These are phyloP conservation scores for Sideroxylon spinosum DNA, from an alignment of 179 eudicot genomes.

Conservation along the genomic window DNA sequence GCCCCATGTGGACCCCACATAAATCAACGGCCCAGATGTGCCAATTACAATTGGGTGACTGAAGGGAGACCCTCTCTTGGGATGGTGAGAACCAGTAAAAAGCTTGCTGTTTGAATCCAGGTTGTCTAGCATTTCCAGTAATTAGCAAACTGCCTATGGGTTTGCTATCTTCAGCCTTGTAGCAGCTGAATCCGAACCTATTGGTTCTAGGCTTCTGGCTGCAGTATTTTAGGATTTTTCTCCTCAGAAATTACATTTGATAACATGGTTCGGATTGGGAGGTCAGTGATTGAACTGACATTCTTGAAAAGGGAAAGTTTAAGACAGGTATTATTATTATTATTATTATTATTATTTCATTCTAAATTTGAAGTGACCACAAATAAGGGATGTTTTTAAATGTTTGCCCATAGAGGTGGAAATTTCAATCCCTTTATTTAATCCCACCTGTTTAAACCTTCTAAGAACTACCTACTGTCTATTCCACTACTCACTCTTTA, in stretches of 20 bases:
- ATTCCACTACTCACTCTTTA: no score
- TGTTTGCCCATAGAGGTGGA: neutral
- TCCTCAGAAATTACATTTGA: neutral
- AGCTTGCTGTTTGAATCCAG: neutral
- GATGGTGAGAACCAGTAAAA: neutral
- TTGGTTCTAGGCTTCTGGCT: neutral
- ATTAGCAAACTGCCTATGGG: neutral
- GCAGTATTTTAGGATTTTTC: neutral
- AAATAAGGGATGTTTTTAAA: neutral
- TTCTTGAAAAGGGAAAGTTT: neutral
- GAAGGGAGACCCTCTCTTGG: no score
- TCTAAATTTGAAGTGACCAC: neutral
- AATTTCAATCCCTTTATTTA: no score
- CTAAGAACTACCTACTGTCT: no score
- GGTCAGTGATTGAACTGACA: slow-evolving; percentile 5
- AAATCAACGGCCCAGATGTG: no score
- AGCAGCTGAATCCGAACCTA: neutral
- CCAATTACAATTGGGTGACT: no score
- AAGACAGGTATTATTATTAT: neutral
- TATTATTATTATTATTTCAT: neutral
- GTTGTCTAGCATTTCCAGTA: neutral
- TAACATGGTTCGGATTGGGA: neutral
- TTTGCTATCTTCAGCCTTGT: neutral
- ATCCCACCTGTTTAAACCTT: no score
- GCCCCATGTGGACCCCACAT: no score